Conservation (phyloP, 2,329 filamentous ascomycete genomes). For the Zymoseptoria crescenta region DNA sequence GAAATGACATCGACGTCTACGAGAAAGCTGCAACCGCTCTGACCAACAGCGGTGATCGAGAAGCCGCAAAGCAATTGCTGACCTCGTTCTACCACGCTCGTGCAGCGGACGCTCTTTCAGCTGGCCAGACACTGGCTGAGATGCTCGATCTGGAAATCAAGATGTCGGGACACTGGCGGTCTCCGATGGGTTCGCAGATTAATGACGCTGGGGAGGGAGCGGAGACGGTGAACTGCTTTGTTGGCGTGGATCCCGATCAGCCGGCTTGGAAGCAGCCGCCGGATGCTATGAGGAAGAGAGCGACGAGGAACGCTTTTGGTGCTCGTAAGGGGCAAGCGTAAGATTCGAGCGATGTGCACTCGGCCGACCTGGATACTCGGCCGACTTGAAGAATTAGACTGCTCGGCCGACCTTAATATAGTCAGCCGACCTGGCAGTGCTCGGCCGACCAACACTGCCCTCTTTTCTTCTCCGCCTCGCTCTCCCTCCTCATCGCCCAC, state of each 20-base stretch:
- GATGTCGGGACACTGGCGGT: conserved; percentile 7
- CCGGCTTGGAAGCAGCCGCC: conserved; percentile 17
- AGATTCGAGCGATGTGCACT: no score
- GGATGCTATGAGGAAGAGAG: conserved; percentile 4
- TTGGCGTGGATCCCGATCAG: conserved; percentile 22
- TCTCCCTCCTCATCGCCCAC: no score
- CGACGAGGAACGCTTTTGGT: background rate
- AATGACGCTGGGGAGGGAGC: conserved; percentile 28
- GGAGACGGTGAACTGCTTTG: conserved; percentile 31
- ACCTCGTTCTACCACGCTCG: conserved; percentile 13
- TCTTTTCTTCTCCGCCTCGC: no score
- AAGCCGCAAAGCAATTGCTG: conserved; percentile 12
- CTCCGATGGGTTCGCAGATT: conserved; percentile 17
- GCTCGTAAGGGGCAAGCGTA: background rate
- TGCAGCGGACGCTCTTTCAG: conserved; percentile 4
- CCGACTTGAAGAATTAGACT: no score
- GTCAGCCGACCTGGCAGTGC: no score
- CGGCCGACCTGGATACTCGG: no score
- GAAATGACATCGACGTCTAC: conserved; percentile 8
- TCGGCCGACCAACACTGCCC: no score
- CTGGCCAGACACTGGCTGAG: conserved; percentile 10
- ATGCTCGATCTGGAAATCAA: conserved; percentile 13
- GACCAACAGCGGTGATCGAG: conserved; percentile 11
- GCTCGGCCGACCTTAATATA: no score
- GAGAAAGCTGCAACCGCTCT: conserved; percentile 11